phyloP scores from a whole-genome alignment of 1,139 yeast species.

The Magnusiomyces fungicola region DNA sequence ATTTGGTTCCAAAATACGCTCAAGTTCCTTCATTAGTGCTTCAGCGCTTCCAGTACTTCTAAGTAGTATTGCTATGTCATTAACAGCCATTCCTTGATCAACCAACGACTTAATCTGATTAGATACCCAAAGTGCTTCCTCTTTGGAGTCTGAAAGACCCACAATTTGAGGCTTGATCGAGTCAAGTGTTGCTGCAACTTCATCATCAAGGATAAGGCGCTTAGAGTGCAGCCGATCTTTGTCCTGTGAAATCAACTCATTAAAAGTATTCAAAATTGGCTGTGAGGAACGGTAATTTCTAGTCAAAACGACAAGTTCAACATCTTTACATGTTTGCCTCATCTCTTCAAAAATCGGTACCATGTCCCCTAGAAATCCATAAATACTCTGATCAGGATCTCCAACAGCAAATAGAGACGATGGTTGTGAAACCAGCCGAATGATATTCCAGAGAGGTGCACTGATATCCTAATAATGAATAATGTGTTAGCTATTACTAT shows the following conservation, averaged over 20 bases:
- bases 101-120: conserved; percentile 1
- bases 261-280: conserved; percentile 58
- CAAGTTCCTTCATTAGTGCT: background rate
- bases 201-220: background rate
- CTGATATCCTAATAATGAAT: too few species aligned
- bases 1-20: background rate
- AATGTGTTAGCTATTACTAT: background rate
- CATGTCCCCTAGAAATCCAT: conserved; percentile 68
- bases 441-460: conserved; percentile 9
- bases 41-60: conserved; percentile 35
- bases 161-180: conserved; percentile 3
- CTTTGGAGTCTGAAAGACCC: background rate
- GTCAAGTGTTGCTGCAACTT: background rate
- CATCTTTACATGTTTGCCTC: conserved; percentile 40
- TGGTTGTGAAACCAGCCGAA: background rate
- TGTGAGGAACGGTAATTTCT: conserved; percentile 79
- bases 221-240: background rate
- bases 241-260: conserved; percentile 59
- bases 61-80: conserved; percentile 64
- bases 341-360: conserved; percentile 51
- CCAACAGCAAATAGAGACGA: conserved; percentile 51
- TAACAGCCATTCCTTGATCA: conserved; percentile 11
- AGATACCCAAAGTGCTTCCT: conserved; percentile 9
- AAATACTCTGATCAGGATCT: conserved; percentile 93
- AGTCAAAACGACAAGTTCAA: conserved; percentile 41